A percentile compares a stretch with the other conserved stretches of the same genome.
Evolutionary conservation across 805 yeast genomes (phyloP).

Genomic region (Myxozyma mucilagina): DNA sequence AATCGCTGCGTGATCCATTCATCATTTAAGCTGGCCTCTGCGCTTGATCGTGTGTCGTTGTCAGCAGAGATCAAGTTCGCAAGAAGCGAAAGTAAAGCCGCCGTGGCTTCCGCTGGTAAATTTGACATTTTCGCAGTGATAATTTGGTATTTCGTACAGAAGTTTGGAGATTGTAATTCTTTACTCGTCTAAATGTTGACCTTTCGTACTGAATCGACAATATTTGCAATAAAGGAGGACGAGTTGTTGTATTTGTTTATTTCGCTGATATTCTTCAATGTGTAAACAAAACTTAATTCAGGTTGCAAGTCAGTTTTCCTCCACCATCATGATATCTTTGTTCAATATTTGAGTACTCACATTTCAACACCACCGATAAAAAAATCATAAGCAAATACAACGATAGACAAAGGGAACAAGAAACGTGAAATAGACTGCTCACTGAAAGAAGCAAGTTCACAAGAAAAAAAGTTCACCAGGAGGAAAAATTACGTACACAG

Average conservation of each 20-base stretch:
- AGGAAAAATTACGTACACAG: background rate
- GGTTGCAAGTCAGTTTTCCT: too few relatives aligned
- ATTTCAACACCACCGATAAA: background rate
- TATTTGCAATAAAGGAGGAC: too few relatives aligned
- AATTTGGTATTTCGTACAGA: background rate
- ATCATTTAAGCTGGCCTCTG: conserved; percentile 69
- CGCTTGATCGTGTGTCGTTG: conserved; percentile 69
- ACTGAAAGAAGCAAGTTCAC: background rate
- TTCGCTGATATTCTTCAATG: too few relatives aligned
- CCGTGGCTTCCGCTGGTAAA: conserved; percentile 62
- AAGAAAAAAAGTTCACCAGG: background rate
- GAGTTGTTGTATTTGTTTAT: too few relatives aligned
- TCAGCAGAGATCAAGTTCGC: conserved; percentile 76
- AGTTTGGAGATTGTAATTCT: background rate
- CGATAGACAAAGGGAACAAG: background rate
- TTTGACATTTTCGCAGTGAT: conserved; percentile 23
- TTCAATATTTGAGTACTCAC: too few relatives aligned
- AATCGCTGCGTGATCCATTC: conserved; percentile 78
- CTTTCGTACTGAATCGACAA: background rate
- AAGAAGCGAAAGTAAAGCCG: conserved; percentile 56
- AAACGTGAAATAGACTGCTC: background rate
- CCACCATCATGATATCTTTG: too few relatives aligned
- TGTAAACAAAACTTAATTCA: too few relatives aligned
- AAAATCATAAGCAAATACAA: background rate
- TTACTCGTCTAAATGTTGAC: background rate